A percentile compares a stretch with the other conserved stretches of the same genome.
Conservation (phyloP, 345 rosid species). For the Balakata baccata region DNA sequence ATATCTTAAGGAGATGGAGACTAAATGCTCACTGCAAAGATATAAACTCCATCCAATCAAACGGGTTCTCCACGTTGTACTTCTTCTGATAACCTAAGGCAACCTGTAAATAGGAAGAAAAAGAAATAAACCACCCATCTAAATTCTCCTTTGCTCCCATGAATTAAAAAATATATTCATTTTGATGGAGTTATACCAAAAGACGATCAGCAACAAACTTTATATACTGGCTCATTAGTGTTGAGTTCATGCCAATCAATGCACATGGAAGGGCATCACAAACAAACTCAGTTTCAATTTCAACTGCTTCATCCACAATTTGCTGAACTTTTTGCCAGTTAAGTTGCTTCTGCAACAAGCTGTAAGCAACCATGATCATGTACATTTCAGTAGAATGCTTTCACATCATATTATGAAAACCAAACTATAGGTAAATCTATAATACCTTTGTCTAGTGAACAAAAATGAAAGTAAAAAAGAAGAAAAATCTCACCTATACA, state of each 20-base stretch:
- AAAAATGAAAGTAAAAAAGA: background rate
- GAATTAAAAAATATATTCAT: background rate
- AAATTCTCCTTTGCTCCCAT: background rate
- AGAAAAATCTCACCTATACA: conserved; percentile 55
- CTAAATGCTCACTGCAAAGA: conserved; percentile 69
- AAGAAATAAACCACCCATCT: background rate
- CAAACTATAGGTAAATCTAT: background rate
- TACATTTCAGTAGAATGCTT: background rate
- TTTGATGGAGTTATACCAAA: conserved; percentile 46
- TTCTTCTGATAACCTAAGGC: conserved; percentile 62
- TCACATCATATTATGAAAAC: background rate
- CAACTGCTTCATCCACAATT: conserved; percentile 76
- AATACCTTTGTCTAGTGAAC: background rate
- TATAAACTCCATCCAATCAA: conserved; percentile 97
- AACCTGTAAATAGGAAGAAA: conserved; percentile 38
- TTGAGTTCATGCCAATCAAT: conserved; percentile 78
- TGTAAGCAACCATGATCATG: conserved; percentile 22
- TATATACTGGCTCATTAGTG: conserved; percentile 89
- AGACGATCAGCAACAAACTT: conserved; percentile 87
- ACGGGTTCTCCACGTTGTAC: conserved; percentile 73
- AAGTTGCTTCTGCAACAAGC: conserved; percentile 65
- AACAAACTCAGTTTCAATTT: conserved; percentile 82
- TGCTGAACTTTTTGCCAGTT: conserved; percentile 53
- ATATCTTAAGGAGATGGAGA: background rate
- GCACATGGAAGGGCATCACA: conserved; percentile 92